Conservation (phyloP, 1,284 basidiomycete species). For the Cryptococcus amylolentus region DNA sequence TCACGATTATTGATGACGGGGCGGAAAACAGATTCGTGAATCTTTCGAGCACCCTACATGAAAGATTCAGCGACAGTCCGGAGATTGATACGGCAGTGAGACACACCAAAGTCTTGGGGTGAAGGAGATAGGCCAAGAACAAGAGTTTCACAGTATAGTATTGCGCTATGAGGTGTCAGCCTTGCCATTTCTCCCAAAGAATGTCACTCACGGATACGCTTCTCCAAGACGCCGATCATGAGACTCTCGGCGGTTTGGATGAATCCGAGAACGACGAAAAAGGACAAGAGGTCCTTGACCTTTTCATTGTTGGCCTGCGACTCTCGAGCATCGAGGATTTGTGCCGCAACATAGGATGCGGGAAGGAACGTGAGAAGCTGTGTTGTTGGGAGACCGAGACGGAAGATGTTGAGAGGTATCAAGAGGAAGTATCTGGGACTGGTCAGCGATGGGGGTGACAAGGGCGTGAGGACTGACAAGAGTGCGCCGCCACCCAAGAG, state of each 20-base stretch:
- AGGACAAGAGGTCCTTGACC: slow-evolving; percentile 33
- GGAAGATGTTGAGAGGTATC: slow-evolving; percentile 41
- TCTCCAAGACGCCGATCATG: slow-evolving; percentile 30
- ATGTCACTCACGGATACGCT: slow-evolving; percentile 27
- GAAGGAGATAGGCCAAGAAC: slow-evolving; percentile 39
- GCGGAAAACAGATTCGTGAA: slow-evolving; percentile 27
- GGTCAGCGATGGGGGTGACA: background rate
- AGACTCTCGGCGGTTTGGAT: slow-evolving; percentile 41
- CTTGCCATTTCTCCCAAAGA: background rate
- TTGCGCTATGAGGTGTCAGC: slow-evolving; percentile 25
- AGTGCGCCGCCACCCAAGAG: slow-evolving; percentile 31
- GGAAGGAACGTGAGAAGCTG: slow-evolving; percentile 31
- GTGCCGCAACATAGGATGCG: slow-evolving; percentile 30
- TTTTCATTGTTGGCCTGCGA: slow-evolving; percentile 17
- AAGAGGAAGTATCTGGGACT: slow-evolving; percentile 35
- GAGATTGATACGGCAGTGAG: background rate
- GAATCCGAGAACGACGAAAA: slow-evolving; percentile 42
- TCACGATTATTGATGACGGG: slow-evolving; percentile 12
- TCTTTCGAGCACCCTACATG: slow-evolving; percentile 27
- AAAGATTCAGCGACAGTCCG: slow-evolving; percentile 4
- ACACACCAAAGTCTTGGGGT: slow-evolving; percentile 36
- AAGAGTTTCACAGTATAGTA: slow-evolving; percentile 43
- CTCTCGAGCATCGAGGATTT: slow-evolving; percentile 19
- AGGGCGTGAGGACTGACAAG: slow-evolving; percentile 19
- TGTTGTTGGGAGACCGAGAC: slow-evolving; percentile 36